phyloP scores from a whole-genome alignment of 805 yeast genomes.

The Candida morakotiae region DNA sequence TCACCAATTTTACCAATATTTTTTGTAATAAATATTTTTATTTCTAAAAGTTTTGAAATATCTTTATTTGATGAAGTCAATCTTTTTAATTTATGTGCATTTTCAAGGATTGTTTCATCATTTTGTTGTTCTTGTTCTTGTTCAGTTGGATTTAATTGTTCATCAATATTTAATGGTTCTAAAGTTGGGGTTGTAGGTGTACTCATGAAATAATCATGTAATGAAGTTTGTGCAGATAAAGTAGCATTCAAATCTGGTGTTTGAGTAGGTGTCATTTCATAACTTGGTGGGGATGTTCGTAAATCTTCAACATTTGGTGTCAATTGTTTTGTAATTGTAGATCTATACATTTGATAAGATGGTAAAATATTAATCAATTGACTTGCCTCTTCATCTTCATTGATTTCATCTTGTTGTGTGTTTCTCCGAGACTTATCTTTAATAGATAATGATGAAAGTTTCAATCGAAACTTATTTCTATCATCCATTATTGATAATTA shows the following conservation, averaged over 20 bases:
- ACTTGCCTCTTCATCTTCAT: conserved; percentile 16
- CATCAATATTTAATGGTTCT: conserved; percentile 1
- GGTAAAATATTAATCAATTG: conserved; percentile 34
- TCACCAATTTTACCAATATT: conserved; percentile 29
- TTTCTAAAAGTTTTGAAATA: conserved; percentile 20
- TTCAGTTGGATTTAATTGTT: conserved; percentile 1
- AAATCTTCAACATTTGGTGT: conserved; percentile 26
- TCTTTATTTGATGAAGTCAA: conserved; percentile 26
- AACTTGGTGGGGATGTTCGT: conserved; percentile 29
- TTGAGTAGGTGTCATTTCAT: conserved; percentile 23
- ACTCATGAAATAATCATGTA: conserved; percentile 17
- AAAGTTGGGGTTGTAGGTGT: conserved; percentile 14
- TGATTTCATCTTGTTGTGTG: conserved; percentile 2
- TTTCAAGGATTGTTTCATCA: conserved; percentile 33
- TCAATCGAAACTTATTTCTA: conserved; percentile 17
- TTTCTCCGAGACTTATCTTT: conserved; percentile 1
- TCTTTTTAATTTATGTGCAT: conserved; percentile 29
- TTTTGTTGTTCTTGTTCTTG: conserved; percentile 15
- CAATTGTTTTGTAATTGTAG: conserved; percentile 32
- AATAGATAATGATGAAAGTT: conserved; percentile 14
- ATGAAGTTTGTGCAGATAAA: conserved; percentile 5
- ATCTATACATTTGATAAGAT: conserved; percentile 37
- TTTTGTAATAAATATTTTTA: conserved; percentile 30
- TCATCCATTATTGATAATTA: conserved; percentile 11
- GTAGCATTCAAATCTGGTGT: conserved; percentile 10